Percentiles rank a stretch among this genome's conserved stretches.
Conservation (phyloP, 306 rosid genomes). For the Boehmeria nivea region DNA sequence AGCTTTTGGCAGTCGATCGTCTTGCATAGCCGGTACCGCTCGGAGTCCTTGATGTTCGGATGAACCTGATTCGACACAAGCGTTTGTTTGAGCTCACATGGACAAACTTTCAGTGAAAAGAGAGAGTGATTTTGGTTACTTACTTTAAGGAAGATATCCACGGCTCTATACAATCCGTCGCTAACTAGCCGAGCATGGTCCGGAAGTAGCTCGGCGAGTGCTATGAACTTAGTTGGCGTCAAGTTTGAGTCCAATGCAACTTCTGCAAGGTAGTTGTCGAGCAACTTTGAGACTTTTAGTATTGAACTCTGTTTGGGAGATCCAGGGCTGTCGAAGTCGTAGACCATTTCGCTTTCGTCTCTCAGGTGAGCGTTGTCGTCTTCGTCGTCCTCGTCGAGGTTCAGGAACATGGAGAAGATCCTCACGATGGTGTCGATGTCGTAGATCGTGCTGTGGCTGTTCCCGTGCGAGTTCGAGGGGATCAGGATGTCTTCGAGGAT, state of each 20-base stretch:
- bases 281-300: slow-evolving; percentile 80
- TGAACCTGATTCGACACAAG: too few relatives aligned
- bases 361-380: slow-evolving; percentile 50
- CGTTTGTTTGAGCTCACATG: too few relatives aligned
- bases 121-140: slow-evolving; percentile 18
- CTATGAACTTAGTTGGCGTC: slow-evolving; percentile 71
- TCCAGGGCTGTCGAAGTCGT: slow-evolving; percentile 86
- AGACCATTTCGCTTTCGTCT: slow-evolving; percentile 79
- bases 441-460: slow-evolving; percentile 48
- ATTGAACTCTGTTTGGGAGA: slow-evolving; percentile 95
- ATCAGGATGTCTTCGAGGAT: slow-evolving; percentile 91
- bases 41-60: slow-evolving; percentile 88
- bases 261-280: slow-evolving; percentile 84
- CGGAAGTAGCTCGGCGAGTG: slow-evolving; percentile 80
- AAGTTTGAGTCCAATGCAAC: slow-evolving; percentile 81
- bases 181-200: slow-evolving; percentile 87
- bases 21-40: slow-evolving; percentile 78
- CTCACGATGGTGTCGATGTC: slow-evolving; percentile 78
- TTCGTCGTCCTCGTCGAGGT: slow-evolving; percentile 87
- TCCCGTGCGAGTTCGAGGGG: slow-evolving; percentile 66
- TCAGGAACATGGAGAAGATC: slow-evolving; percentile 76
- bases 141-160: slow-evolving; percentile 92
- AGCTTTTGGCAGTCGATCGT: slow-evolving; percentile 87
- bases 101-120: too few relatives aligned
- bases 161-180: slow-evolving; percentile 87